Evolutionary conservation across 441 rosid species (phyloP).

Genomic region (Macaranga tanarius): DNA sequence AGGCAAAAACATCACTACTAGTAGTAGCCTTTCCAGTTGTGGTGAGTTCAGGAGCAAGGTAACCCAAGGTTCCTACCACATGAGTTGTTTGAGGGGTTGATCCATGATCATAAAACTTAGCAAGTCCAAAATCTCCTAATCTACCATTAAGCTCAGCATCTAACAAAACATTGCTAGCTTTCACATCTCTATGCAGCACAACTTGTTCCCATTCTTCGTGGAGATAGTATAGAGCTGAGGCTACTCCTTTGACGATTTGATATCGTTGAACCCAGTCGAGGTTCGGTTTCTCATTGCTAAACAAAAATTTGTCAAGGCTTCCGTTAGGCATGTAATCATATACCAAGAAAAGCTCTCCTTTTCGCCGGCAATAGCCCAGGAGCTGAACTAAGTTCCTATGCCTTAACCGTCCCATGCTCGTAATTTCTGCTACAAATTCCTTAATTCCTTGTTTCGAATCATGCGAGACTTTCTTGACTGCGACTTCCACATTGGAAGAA

Average conservation of each 20-base stretch:
- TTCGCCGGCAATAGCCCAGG: slow-evolving; percentile 38
- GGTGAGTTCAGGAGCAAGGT: slow-evolving; percentile 49
- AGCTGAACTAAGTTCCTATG: slow-evolving; percentile 42
- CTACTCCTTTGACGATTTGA: slow-evolving; percentile 38
- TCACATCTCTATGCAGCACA: slow-evolving; percentile 45
- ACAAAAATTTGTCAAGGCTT: slow-evolving; percentile 40
- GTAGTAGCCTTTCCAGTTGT: slow-evolving; percentile 52
- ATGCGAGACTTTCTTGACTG: slow-evolving; percentile 39
- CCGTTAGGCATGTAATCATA: slow-evolving; percentile 43
- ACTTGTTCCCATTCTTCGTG: slow-evolving; percentile 48
- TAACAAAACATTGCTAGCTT: slow-evolving; percentile 30
- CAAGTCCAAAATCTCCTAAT: slow-evolving; percentile 48
- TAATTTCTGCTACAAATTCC: slow-evolving; percentile 37
- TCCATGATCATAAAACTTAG: slow-evolving; percentile 37
- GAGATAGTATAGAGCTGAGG: slow-evolving; percentile 32
- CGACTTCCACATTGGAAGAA: slow-evolving; percentile 26
- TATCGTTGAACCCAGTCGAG: slow-evolving; percentile 36
- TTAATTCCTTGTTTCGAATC: slow-evolving; percentile 32
- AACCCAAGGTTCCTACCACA: slow-evolving; percentile 42
- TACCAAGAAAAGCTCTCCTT: slow-evolving; percentile 39
- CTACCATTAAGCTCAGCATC: slow-evolving; percentile 38
- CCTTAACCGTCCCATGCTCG: slow-evolving; percentile 30
- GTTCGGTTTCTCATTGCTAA: slow-evolving; percentile 16
- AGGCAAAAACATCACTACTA: slow-evolving; percentile 53
- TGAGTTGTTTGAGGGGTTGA: slow-evolving; percentile 26